Base-by-base conservation (phyloP, 345 rosid genomes). In the Gossypium sturtianum region DNA sequence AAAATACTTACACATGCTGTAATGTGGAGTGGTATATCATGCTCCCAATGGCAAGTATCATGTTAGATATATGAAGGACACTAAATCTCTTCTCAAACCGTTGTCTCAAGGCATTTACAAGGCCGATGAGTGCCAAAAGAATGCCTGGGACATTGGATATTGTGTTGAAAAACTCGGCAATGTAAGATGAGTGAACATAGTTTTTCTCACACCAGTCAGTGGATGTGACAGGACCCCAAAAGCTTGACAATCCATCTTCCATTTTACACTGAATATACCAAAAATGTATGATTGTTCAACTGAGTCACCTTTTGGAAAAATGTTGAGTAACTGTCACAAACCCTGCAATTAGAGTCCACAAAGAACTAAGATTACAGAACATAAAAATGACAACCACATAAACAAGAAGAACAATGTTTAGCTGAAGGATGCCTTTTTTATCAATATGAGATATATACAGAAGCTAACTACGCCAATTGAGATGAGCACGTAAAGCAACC, bases 151-250 rank as follows among this genome's bases (percentile, higher is more conserved):
- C 67, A 80, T 86, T 91, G 52, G 98, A 95, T 41, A 85, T 34
- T 12, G 99, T 93, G 86, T 95, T 95, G 81, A 79, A 91, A 74
- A 93, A 91, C 82, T 95, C 99, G 2, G 99, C 99, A 70, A 91
- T 83, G 75, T 95, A 93, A 1, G 97, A 84, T 7, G 98, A 91
- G 75, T 90, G 52, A 38, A 66, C 83, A 20, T 89, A 91, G 82
- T 95, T 95, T 74, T 82, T 85, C 88, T 95, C 98, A 83, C 99
- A 74, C 76, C 97, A 88, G 16, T 93, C 99, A 20, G 88, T 76
- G 47, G 98, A 87, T 47, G 98, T 93, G 74, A 93, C 96, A 3
- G 99, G 99, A 70, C 97, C 98, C 98, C 98, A 91, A 80, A 91
- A 93, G 84, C 91, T 91, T 2, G 95, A 81, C 74, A 89, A 70